A percentile compares a stretch with the other conserved stretches of the same genome.
Conservation (phyloP, 257 asterid genomes). For the Knoxia roxburghii region DNA sequence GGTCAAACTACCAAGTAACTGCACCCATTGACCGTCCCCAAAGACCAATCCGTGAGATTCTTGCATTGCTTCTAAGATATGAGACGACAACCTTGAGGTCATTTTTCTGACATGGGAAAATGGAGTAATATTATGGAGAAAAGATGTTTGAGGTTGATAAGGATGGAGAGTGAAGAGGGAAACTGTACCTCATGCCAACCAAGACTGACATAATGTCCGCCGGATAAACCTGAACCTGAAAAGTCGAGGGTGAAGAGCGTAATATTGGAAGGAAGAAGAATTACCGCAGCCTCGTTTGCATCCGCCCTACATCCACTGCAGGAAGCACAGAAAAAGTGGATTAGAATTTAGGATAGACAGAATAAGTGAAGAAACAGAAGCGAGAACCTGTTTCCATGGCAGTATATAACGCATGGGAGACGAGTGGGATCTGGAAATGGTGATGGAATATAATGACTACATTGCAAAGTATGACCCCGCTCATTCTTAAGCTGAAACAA, state of each 20-base stretch:
- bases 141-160: constrained; percentile 9
- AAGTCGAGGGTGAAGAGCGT: constrained; percentile 92
- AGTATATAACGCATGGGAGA: constrained; percentile 95
- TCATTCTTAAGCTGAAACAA: constrained; percentile 80
- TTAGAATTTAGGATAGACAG: too few relatives aligned
- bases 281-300: constrained; percentile 94
- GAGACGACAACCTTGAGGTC: constrained; percentile 91
- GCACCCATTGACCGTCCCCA: constrained; percentile 99
- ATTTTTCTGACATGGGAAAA: constrained; percentile 55
- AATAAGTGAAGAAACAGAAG: neutral
- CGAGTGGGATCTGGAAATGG: constrained; percentile 60
- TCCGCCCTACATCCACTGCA: constrained; percentile 98
- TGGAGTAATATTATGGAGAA: constrained; percentile 8
- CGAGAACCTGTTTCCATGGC: constrained; percentile 97
- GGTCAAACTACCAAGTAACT: constrained; percentile 64
- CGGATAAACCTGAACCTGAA: constrained; percentile 95
- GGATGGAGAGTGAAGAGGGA: constrained; percentile 17
- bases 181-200: constrained; percentile 91
- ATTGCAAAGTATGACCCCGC: constrained; percentile 78
- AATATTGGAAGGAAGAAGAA: constrained; percentile 89
- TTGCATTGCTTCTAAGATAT: constrained; percentile 64
- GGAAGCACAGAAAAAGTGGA: neutral
- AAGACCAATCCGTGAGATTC: constrained; percentile 80
- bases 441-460: constrained; percentile 90
- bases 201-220: constrained; percentile 88